Base-by-base conservation (phyloP, 1,284 basidiomycete genomes). In the Trametes polyzona region DNA sequence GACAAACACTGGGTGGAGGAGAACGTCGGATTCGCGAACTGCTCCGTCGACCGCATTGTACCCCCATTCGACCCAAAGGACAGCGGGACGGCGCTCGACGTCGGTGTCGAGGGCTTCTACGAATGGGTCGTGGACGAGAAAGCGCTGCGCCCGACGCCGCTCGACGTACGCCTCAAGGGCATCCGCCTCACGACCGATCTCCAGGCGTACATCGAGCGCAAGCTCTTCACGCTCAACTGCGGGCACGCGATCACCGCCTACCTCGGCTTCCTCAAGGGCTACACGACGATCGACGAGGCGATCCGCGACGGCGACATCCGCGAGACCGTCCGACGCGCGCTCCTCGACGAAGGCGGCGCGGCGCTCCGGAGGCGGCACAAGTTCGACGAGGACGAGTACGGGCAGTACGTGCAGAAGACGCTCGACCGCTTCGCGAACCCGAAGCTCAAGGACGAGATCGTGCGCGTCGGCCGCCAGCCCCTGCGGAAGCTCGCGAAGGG, bases 221-320 rank as follows among this genome's bases (percentile, higher is more conserved):
- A 77, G 62, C 72, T 76, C 50, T 77, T 72, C 67, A 76, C 75
- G 27, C 72, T 77, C 47, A 77, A 77, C 62, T 70, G 70, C 51
- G 76, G 75, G 6, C 76, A 77, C 63, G 74, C 74, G 7, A 73
- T 73, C 54, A 63, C 67, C 37, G 74, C 74, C 4, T 77, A 76
- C 66, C 72, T 77, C 47, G 75, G 75, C 23, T 67, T 69, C 62
- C 63, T 74, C 47, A 68, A 41, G 68, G 67, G 55, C 44, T 53
- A 67, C 33, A 24, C 26, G 42, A 74, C 72, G 23, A 71, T 76
- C 59, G 69, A 71, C 59, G 63, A 61, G n/a, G 69, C 71, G 33
- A 68, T 71, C 32, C 58, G 40, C 3, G 67, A 71, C 59, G 10
- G 44, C 8, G 62, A 64, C n/a, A 62, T 71, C 47, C 35, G 47